Evolutionary conservation across 1,139 yeast genomes (phyloP).

Genomic region (Pichia sorboxylosa): DNA sequence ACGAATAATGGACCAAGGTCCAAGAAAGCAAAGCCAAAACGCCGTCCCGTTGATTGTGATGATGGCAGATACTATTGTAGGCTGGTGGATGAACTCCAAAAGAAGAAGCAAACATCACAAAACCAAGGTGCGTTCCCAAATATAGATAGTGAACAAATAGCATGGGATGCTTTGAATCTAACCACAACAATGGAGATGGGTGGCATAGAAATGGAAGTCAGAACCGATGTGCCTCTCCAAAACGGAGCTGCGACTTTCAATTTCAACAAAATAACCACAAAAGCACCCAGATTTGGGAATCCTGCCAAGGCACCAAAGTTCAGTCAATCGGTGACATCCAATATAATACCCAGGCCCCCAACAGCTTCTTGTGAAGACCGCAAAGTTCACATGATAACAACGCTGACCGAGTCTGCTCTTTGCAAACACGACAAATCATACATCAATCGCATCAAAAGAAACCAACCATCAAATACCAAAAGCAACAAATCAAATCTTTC

Average conservation of each 20-base stretch:
- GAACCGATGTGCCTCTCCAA: background rate
- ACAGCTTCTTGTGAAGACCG: no score
- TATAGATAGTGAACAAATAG: slow-evolving; percentile 2
- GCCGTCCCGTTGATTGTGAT: slow-evolving; percentile 5
- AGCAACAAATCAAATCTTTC: slow-evolving; percentile 1
- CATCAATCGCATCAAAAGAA: no score
- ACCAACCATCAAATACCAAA: background rate
- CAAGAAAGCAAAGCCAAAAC: no score
- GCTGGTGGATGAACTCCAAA: slow-evolving; percentile 16
- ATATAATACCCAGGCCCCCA: no score
- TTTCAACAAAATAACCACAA: background rate
- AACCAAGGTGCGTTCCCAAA: background rate
- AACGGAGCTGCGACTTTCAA: background rate
- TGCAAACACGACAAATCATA: background rate
- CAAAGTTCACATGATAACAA: no score
- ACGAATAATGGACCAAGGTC: background rate
- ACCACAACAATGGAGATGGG: background rate
- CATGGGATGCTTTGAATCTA: slow-evolving; percentile 11
- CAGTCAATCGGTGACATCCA: no score
- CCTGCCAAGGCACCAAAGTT: background rate
- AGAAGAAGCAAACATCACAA: background rate
- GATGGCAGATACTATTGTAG: slow-evolving; percentile 13
- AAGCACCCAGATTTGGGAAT: background rate
- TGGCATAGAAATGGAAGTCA: background rate
- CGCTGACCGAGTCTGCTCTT: background rate